These are phyloP conservation scores for Xylaria sp. DNA, from an alignment of 2,329 filamentous ascomycete species.

Conservation along the genomic window DNA sequence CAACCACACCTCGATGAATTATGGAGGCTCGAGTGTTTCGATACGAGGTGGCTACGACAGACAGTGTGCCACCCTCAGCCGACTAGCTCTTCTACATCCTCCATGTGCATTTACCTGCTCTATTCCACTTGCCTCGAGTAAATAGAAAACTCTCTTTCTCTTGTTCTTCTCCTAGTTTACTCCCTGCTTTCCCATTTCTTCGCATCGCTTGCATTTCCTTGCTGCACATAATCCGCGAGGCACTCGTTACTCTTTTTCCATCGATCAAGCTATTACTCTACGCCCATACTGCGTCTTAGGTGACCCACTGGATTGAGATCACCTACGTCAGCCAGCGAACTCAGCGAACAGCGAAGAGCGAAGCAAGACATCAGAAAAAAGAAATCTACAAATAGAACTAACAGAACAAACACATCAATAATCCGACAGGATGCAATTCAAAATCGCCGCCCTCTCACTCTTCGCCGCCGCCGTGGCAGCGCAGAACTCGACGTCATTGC, in stretches of 20 bases:
- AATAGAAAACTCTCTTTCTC: conserved; percentile 1
- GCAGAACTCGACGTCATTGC: conserved; percentile 35
- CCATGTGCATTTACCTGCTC: neutral
- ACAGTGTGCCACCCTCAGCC: neutral
- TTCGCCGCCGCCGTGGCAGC: conserved; percentile 25
- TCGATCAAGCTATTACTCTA: neutral
- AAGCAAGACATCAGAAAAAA: neutral
- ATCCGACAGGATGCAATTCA: conserved; percentile 26
- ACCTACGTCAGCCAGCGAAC: neutral
- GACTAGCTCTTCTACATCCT: neutral
- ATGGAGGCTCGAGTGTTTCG: conserved; percentile 1
- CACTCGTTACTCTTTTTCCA: neutral
- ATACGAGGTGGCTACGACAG: conserved; percentile 21
- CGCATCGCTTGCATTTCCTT: neutral
- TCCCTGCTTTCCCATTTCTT: neutral
- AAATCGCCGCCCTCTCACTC: conserved; percentile 21
- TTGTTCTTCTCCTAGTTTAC: neutral
- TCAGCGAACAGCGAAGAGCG: no score
- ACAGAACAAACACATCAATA: neutral
- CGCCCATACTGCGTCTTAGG: neutral
- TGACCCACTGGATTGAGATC: conserved; percentile 8
- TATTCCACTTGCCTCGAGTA: neutral
- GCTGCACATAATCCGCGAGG: neutral
- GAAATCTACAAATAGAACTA: neutral
- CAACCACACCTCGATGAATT: conserved; percentile 9